Percentiles rank a stretch among this genome's conserved stretches.
phyloP scores from a whole-genome alignment of 129 eudicot genomes.

The sunflower (Helianthus annuus) region DNA sequence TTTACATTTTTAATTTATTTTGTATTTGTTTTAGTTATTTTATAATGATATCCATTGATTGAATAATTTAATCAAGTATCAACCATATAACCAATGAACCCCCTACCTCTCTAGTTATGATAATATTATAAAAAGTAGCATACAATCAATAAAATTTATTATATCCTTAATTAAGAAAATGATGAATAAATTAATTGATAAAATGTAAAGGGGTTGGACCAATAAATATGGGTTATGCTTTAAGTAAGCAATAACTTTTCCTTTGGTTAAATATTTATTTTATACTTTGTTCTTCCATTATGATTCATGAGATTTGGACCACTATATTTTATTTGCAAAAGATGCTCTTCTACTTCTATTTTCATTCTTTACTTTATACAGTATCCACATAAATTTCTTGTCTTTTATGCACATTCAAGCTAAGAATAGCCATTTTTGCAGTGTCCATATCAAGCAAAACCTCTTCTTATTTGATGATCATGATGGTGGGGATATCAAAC shows the following conservation, averaged over 20 bases:
- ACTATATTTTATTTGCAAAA: slow-evolving; percentile 16
- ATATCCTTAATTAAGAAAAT: neutral
- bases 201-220: slow-evolving; percentile 22
- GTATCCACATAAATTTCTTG: slow-evolving; percentile 23
- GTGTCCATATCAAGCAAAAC: slow-evolving; percentile 27
- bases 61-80: too few species aligned
- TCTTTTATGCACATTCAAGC: slow-evolving; percentile 26
- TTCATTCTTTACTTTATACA: slow-evolving; percentile 22
- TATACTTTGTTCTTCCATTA: slow-evolving; percentile 18
- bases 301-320: slow-evolving; percentile 39
- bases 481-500: slow-evolving; percentile 17
- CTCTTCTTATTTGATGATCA: neutral
- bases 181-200: neutral
- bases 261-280: slow-evolving; percentile 15
- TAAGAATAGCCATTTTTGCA: slow-evolving; percentile 22
- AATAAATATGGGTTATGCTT: slow-evolving; percentile 28
- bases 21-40: too few species aligned
- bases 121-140: too few species aligned
- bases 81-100: too few species aligned
- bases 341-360: slow-evolving; percentile 30
- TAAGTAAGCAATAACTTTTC: slow-evolving; percentile 28
- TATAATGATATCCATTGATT: too few species aligned
- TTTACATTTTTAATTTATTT: neutral
- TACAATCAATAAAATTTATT: neutral
- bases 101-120: too few species aligned